Conservation (phyloP, 352 stramenopile species). For the Phytophthora pinifolia region DNA sequence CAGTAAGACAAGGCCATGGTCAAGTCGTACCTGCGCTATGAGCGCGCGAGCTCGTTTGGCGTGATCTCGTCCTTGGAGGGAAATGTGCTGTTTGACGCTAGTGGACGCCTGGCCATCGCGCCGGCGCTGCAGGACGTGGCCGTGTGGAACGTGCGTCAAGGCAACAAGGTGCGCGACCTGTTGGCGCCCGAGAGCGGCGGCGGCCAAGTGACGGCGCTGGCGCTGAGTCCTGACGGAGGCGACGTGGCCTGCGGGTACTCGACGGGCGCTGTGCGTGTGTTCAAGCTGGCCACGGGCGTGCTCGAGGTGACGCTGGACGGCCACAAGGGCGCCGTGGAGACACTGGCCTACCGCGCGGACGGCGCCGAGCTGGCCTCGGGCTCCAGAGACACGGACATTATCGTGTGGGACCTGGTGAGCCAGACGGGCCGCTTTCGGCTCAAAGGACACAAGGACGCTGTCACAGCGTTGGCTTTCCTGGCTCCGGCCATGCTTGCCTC, state of each 20-base stretch:
- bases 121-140: constrained; percentile 89
- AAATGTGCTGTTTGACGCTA: constrained; percentile 88
- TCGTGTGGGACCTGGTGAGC: constrained; percentile 93
- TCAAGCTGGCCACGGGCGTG: constrained; percentile 72
- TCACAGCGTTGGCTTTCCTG: constrained; percentile 91
- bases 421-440: constrained; percentile 90
- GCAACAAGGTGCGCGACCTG: constrained; percentile 81
- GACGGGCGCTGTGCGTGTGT: constrained; percentile 75
- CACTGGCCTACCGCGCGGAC: constrained; percentile 74
- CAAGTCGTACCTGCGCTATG: constrained; percentile 95
- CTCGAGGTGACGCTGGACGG: constrained; percentile 88
- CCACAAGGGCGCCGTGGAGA: constrained; percentile 82
- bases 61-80: constrained; percentile 88
- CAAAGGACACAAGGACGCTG: constrained; percentile 92
- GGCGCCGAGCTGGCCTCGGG: constrained; percentile 84
- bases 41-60: constrained; percentile 88
- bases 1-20: constrained; percentile 54
- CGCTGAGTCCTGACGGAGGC: constrained; percentile 72
- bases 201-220: constrained; percentile 80
- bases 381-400: constrained; percentile 91
- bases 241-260: constrained; percentile 87
- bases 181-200: constrained; percentile 29
- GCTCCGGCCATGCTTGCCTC: constrained; percentile 60
- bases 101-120: constrained; percentile 85
- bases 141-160: constrained; percentile 92